These are phyloP conservation scores for Heracleum sosnowskyi DNA, from an alignment of 129 eudicot genomes.

Conservation along the genomic window DNA sequence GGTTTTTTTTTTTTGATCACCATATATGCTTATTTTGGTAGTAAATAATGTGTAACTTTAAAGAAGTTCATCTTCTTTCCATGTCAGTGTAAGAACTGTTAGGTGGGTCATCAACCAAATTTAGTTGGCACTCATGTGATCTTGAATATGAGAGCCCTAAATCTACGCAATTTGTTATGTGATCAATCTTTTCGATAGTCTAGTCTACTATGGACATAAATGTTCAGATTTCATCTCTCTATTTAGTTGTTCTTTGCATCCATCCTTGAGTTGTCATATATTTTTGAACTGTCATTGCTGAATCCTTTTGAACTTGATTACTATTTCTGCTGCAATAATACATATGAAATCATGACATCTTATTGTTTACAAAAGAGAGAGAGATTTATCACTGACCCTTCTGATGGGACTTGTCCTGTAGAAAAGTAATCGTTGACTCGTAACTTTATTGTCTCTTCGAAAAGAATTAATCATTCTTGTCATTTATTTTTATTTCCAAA, in stretches of 20 bases:
- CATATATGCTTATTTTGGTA: slow-evolving; percentile 8
- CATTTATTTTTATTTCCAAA: no score
- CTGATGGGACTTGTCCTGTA: slow-evolving; percentile 1
- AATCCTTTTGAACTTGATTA: slow-evolving; percentile 7
- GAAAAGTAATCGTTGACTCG: neutral
- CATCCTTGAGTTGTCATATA: slow-evolving; percentile 1
- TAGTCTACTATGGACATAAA: neutral
- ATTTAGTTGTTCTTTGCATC: neutral
- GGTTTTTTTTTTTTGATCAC: no score
- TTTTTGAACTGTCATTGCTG: neutral
- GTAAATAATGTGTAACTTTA: neutral
- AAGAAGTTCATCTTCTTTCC: neutral
- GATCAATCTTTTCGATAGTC: slow-evolving; percentile 6
- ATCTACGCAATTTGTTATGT: neutral
- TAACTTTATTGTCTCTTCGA: neutral
- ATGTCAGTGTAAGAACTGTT: neutral
- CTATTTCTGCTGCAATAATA: neutral
- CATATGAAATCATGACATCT: neutral
- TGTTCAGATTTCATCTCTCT: neutral
- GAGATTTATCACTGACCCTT: neutral
- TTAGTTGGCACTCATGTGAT: neutral
- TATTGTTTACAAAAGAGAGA: neutral
- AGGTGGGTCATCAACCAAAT: neutral
- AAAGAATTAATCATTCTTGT: neutral
- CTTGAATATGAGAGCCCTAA: neutral